Conservation (phyloP, 2,329 filamentous ascomycete genomes). For the Raffaelea ambrosiae region DNA sequence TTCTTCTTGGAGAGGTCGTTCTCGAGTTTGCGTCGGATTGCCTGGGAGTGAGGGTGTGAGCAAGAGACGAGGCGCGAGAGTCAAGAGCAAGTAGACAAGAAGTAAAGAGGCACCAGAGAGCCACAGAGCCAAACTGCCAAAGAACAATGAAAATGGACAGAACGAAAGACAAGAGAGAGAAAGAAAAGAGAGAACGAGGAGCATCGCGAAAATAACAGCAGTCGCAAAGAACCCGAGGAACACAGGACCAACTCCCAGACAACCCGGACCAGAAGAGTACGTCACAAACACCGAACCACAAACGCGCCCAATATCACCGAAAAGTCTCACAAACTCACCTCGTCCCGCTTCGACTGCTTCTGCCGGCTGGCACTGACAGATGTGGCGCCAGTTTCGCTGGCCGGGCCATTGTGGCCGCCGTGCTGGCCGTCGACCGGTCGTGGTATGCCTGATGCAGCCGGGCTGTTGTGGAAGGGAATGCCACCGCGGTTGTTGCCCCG, state of each 20-base stretch:
- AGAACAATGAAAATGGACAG: not conserved
- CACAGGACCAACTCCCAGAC: no score
- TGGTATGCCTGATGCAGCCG: slow-evolving; percentile 56
- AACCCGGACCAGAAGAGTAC: no score
- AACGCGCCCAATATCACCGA: no score
- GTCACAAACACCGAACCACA: no score
- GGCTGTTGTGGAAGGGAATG: slow-evolving; percentile 54
- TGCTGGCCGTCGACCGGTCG: slow-evolving; percentile 55
- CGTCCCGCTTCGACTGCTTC: slow-evolving; percentile 96
- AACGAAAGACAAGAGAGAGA: no score
- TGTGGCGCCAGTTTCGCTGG: slow-evolving; percentile 47
- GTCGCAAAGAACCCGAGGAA: no score
- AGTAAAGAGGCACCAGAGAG: no score
- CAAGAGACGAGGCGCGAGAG: slow-evolving; percentile 9
- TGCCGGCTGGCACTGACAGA: slow-evolving; percentile 87
- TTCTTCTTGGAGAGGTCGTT: slow-evolving; percentile 98
- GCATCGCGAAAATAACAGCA: slow-evolving; percentile 3
- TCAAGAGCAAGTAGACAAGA: not conserved
- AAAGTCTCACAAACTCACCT: no score
- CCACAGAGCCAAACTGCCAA: no score
- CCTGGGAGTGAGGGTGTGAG: slow-evolving; percentile 46
- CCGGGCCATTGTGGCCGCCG: slow-evolving; percentile 27
- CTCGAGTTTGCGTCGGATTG: slow-evolving; percentile 94
- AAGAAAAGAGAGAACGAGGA: no score
- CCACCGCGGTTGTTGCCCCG: slow-evolving; percentile 49